These are phyloP conservation scores for Emydomyces testavorans DNA, from an alignment of 2,329 filamentous ascomycete species.

Conservation along the genomic window DNA sequence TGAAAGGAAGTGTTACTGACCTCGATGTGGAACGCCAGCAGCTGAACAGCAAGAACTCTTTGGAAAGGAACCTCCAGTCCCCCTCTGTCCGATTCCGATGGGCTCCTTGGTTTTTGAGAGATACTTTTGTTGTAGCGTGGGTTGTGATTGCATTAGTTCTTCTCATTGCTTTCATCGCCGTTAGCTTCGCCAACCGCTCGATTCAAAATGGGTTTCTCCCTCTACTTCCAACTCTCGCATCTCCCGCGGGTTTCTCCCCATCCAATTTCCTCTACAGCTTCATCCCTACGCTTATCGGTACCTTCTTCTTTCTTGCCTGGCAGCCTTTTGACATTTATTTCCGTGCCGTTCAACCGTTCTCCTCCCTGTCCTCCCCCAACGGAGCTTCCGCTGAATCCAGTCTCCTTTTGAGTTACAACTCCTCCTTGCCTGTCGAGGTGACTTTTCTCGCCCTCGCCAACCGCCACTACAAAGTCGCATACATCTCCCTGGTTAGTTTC, in stretches of 20 bases:
- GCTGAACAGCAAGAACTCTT: conserved; percentile 33
- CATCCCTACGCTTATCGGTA: conserved; percentile 47
- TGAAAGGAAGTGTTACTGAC: conserved; percentile 10
- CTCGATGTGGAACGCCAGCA: conserved; percentile 32
- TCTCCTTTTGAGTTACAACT: conserved; percentile 47
- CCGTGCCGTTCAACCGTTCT: conserved; percentile 48
- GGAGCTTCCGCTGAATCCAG: conserved; percentile 46
- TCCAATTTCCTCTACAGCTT: conserved; percentile 79
- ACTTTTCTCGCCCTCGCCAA: conserved; percentile 44
- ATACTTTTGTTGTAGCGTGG: conserved; percentile 54
- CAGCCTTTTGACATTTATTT: conserved; percentile 50
- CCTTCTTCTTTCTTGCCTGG: conserved; percentile 48
- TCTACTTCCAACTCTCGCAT: conserved; percentile 50
- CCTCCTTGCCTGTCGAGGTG: conserved; percentile 42
- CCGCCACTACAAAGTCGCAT: conserved; percentile 47
- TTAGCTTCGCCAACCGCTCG: conserved; percentile 62
- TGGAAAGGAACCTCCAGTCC: conserved; percentile 42
- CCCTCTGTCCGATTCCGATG: conserved; percentile 51
- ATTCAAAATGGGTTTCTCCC: conserved; percentile 63
- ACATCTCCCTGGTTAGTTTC: conserved; percentile 45
- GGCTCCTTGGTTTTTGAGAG: conserved; percentile 65
- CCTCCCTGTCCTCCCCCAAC: conserved; percentile 40
- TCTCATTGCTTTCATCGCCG: conserved; percentile 58
- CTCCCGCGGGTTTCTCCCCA: conserved; percentile 58
- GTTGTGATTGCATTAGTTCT: conserved; percentile 50